Conservation (phyloP, 129 eudicot species). For the Helichrysum umbraculigerum region DNA sequence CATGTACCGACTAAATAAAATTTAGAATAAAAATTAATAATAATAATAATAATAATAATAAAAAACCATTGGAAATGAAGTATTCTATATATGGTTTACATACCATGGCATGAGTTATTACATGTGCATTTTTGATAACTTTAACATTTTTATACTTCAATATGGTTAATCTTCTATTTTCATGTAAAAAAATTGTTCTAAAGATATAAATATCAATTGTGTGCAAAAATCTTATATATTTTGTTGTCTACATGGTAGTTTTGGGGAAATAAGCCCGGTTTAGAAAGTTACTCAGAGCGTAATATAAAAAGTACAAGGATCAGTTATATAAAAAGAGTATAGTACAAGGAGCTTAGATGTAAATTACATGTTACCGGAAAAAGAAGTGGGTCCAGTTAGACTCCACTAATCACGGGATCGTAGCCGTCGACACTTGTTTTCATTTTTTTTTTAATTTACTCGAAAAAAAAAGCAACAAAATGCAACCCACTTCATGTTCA, state of each 20-base stretch:
- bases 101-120: not conserved
- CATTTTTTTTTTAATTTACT: too few species aligned
- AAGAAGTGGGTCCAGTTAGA: not conserved
- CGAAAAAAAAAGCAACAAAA: not conserved
- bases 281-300: slow-evolving; percentile 21
- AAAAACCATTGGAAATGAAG: slow-evolving; percentile 1
- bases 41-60: too few species aligned
- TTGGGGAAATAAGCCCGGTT: slow-evolving; percentile 11
- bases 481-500: not conserved
- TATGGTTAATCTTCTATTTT: not conserved
- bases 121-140: not conserved
- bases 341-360: slow-evolving; percentile 35
- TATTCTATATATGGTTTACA: not conserved
- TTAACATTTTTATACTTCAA: not conserved
- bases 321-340: slow-evolving; percentile 20
- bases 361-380: slow-evolving; percentile 13
- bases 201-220: not conserved
- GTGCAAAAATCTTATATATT: slow-evolving; percentile 10
- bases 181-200: not conserved
- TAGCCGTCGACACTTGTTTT: slow-evolving; percentile 33
- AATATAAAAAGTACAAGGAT: slow-evolving; percentile 28
- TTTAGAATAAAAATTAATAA: not conserved
- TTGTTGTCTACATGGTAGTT: slow-evolving; percentile 9
- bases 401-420: slow-evolving; percentile 40
- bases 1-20: not conserved